A percentile compares a stretch with the other conserved stretches of the same genome.
Evolutionary conservation across 495 filamentous ascomycete genomes (phyloP).

Genomic region (Penicillium mononematosum): DNA sequence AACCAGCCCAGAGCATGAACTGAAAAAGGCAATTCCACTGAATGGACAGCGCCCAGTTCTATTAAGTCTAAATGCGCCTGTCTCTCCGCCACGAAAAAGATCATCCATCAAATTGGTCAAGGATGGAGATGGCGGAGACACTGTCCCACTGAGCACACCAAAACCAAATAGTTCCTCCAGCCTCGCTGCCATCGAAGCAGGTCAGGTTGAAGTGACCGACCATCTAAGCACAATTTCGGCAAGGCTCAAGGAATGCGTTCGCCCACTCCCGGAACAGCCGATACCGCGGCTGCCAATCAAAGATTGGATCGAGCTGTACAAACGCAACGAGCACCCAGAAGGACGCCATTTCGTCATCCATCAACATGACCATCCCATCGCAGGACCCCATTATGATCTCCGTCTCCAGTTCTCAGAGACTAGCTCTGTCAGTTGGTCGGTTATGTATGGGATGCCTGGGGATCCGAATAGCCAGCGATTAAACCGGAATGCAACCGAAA

Average conservation of each 20-base stretch:
- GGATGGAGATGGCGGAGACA: background rate
- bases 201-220: conserved; percentile 49
- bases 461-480: conserved; percentile 57
- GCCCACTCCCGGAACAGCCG: conserved; percentile 9
- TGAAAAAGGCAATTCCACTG: background rate
- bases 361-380: conserved; percentile 68
- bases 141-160: background rate
- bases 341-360: conserved; percentile 65
- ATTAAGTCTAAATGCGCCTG: conserved; percentile 13
- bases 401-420: conserved; percentile 64
- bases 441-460: conserved; percentile 67
- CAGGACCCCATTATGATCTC: conserved; percentile 64
- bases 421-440: conserved; percentile 61
- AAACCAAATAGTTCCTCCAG: conserved; percentile 5
- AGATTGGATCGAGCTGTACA: conserved; percentile 54
- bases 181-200: conserved; percentile 58
- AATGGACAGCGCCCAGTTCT: conserved; percentile 1
- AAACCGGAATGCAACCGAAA: conserved; percentile 65
- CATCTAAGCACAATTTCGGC: conserved; percentile 53
- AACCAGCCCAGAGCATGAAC: conserved; percentile 4
- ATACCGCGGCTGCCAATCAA: conserved; percentile 42
- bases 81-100: conserved; percentile 19
- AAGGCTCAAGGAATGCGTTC: conserved; percentile 34
- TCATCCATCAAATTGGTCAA: background rate
- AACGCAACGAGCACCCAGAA: conserved; percentile 41